Conservation (phyloP, 192 early-diverging fungal species). For the Backusella sp. region DNA sequence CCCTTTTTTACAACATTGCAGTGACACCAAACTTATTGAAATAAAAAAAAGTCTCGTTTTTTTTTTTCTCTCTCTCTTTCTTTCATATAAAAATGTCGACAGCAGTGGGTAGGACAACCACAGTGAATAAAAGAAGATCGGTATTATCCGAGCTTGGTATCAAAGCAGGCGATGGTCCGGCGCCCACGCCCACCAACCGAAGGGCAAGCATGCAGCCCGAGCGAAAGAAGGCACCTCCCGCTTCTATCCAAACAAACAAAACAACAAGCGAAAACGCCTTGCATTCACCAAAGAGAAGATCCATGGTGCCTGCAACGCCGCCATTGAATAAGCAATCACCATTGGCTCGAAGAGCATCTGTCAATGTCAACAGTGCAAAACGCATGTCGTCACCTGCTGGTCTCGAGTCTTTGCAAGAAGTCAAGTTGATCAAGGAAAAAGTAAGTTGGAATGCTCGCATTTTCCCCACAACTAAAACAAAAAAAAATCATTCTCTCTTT, state of each 20-base stretch:
- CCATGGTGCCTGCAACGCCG: not conserved
- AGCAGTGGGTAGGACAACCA: not conserved
- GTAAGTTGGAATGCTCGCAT: not conserved
- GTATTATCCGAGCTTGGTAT: slow-evolving; percentile 3
- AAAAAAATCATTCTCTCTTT: no score
- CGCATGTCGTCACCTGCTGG: slow-evolving; percentile 1
- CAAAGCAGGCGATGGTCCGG: not conserved
- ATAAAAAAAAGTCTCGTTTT: not conserved
- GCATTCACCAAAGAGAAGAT: not conserved
- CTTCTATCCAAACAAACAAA: not conserved
- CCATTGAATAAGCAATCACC: not conserved
- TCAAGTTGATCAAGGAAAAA: not conserved
- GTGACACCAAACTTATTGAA: not conserved
- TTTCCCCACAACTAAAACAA: no score
- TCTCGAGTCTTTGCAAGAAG: slow-evolving; percentile 5
- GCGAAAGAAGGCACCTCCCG: not conserved
- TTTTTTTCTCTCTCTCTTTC: not conserved
- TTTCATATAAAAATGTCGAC: not conserved
- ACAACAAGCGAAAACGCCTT: not conserved
- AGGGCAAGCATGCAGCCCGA: not conserved
- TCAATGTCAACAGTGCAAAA: not conserved
- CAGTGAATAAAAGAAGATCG: slow-evolving; percentile 3
- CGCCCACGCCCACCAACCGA: not conserved
- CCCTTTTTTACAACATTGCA: not conserved
- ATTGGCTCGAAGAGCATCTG: slow-evolving; percentile 1